These are phyloP conservation scores for Pezizomycotina sp. DNA, from an alignment of 2,329 filamentous ascomycete genomes.

Conservation along the genomic window DNA sequence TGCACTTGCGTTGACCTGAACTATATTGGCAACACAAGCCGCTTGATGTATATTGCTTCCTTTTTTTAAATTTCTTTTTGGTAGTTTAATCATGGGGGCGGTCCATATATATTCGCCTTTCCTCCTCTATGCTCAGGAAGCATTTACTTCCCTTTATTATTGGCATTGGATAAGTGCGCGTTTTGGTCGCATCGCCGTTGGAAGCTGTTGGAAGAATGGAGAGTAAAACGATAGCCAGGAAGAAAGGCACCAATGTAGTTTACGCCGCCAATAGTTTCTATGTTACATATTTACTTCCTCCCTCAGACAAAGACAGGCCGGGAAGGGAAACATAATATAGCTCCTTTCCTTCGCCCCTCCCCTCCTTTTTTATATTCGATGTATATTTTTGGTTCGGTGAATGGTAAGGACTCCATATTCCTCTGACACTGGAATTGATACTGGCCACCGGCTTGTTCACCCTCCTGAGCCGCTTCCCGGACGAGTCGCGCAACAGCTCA, in stretches of 20 bases:
- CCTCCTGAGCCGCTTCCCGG: constrained; percentile 53
- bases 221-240: background rate
- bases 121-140: too few relatives aligned
- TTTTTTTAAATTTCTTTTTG: too few relatives aligned
- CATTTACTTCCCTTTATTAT: constrained; percentile 3
- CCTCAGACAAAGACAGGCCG: background rate
- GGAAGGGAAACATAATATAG: background rate
- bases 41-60: too few relatives aligned
- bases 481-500: constrained; percentile 54
- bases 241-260: background rate
- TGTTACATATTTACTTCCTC: background rate
- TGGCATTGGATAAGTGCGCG: too few relatives aligned
- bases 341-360: background rate
- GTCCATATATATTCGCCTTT: too few relatives aligned
- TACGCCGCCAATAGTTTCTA: background rate
- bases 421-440: constrained; percentile 49
- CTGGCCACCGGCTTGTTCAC: constrained; percentile 48
- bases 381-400: constrained; percentile 28
- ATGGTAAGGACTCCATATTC: constrained; percentile 56
- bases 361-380: constrained; percentile 18
- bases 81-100: too few relatives aligned
- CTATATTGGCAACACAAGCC: too few relatives aligned
- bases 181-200: too few relatives aligned
- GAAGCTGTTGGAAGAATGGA: too few relatives aligned
- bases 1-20: too few relatives aligned